Base-by-base conservation (phyloP, 192 early-diverging fungal species). In the Backusella mclennaniae region DNA sequence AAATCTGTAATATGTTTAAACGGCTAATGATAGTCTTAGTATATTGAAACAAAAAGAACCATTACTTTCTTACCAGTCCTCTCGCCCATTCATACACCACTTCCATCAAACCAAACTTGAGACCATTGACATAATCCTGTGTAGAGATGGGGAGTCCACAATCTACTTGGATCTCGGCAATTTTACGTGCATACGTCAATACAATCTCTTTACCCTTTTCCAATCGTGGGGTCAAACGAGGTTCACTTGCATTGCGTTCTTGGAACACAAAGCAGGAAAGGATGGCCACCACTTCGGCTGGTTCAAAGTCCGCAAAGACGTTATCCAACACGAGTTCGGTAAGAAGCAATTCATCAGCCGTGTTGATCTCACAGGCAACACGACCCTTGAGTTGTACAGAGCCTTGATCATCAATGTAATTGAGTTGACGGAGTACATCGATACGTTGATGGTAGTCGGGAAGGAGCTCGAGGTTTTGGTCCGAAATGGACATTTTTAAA, bases 81-180 rank as follows among this genome's bases (percentile, higher is more conserved):
- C 90, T 84, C 15, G 97, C 98, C 98, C 97, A 99, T 84, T 98
- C 97, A 83, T 99, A 96, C 1, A 97, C 96, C 6, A 96, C 98
- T 83, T 99, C 96, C 23, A 97, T 94, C 67, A 99, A 84, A 2
- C 95, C 95, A 85, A 96, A 96, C 66, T 91, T 85, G 69, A 99
- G 67, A 11, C 78, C 73, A 44, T 76, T 74, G 17, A 78, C 78
- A 74, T 82, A 84, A 44, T 84, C 82, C 56, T 83, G 78, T 31
- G 76, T 73, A 0, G 73, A 74, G 14, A 81, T 73, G 19, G 77
- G 74, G 35, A 98, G 81, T 2, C 94, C 94, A 76, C 89, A 92
- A 6, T 81, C 84, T 15, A 85, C 82, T 77, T 99, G 96, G 0
- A 93, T 83, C 66, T 91, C 80, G 0, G 89, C 96, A 63, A 98